A percentile compares a stretch with the other conserved stretches of the same genome.
phyloP scores from a whole-genome alignment of 179 eudicot genomes.

The Gypsophila paniculata region DNA sequence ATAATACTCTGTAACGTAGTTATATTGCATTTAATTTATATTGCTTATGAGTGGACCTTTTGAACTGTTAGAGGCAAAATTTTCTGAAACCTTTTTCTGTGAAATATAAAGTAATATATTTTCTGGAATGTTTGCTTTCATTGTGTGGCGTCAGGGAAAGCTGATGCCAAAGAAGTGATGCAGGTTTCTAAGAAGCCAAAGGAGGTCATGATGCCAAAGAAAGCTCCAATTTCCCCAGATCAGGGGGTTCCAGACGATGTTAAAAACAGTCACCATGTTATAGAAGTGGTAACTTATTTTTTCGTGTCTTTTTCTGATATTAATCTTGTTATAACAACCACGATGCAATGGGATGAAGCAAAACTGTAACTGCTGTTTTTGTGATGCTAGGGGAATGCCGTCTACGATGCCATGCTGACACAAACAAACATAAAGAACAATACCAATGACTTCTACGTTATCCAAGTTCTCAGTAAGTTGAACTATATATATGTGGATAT shows the following conservation, averaged over 20 bases:
- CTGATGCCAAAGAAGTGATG: not conserved
- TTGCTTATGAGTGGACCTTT: not conserved
- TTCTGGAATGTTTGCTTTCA: not conserved
- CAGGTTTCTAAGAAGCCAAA: conserved; percentile 40
- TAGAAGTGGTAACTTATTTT: conserved; percentile 46
- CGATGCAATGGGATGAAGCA: not conserved
- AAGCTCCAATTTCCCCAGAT: conserved; percentile 78
- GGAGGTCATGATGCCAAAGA: conserved; percentile 53
- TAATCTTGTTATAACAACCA: not conserved
- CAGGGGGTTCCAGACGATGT: conserved; percentile 62
- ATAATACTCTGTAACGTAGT: too few relatives aligned
- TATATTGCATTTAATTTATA: not conserved
- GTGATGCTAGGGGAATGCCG: conserved; percentile 54
- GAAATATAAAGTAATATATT: not conserved
- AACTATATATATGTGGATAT: not conserved
- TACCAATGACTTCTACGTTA: conserved; percentile 76
- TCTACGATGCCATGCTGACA: conserved; percentile 90
- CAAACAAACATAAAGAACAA: conserved; percentile 86
- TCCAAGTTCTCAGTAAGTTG: conserved; percentile 68
- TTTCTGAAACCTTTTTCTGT: not conserved
- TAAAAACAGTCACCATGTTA: conserved; percentile 63
- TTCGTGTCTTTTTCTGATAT: not conserved
- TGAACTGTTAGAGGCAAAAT: not conserved
- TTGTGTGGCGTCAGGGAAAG: conserved; percentile 2
- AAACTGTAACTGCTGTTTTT: not conserved